Base-by-base conservation (phyloP, 2,329 filamentous ascomycete genomes). In the Xylariaceae sp. region DNA sequence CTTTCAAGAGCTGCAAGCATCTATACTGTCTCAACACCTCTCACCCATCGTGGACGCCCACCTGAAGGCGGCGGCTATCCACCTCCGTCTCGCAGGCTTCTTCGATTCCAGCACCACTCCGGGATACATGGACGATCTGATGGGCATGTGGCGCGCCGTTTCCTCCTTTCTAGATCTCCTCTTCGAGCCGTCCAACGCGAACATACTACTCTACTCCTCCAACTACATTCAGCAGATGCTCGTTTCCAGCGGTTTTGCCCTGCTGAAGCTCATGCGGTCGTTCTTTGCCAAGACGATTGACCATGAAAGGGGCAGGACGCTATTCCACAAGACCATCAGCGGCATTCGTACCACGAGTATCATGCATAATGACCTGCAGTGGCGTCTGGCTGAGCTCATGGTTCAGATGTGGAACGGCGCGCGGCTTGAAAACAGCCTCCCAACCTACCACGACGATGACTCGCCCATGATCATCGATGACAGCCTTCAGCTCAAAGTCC, bases 141-240 rank as follows among this genome's bases (percentile, higher is more conserved):
- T 86, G 63, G 76, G 80, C 12, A 64, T 90, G 16, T 90, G 83
- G 72, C 74, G 80, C 39, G 79, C 83, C 4, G 77, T 82, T 3
- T 76, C 74, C 25, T 67, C 67, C 39, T 87, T 87, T 50, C 67
- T 88, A 15, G 80, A 85, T 32, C 70, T 77, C 37, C 64, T 83
- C 8, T 58, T 77, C 35, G 68, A 71, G 44, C 67, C 72, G 22
- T 61, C 69, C 31, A 69, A 70, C 33, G 68, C 73, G 6, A 68
- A 70, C 31, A 70, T 81, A 31, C 63, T 87, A 18, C 70, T 72
- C 31, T 80, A 83, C 49, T 73, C 77, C 17, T 80, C 75, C 43
- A 86, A 82, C 53, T 89, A 89, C 56, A 75, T 90, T 33, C 79
- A 87, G 53, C 84, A 90, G 57, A 89, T 90, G 80, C 75, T 88